Percentiles rank a stretch among this genome's conserved stretches.
phyloP scores from a whole-genome alignment of 1,284 basidiomycete genomes.

The Megacollybia platyphylla region DNA sequence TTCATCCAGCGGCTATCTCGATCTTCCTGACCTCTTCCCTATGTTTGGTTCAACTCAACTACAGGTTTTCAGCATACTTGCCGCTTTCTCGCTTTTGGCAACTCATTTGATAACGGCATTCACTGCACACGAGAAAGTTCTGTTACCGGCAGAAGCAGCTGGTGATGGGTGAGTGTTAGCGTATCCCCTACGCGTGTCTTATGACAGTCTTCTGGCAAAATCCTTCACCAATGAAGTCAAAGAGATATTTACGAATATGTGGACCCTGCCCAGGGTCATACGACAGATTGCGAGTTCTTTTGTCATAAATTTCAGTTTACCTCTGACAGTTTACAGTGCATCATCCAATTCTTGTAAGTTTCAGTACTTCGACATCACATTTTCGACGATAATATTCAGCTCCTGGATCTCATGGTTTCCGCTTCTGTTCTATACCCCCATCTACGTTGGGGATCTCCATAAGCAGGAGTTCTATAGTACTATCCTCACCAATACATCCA shows the following conservation, averaged over 20 bases:
- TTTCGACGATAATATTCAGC: slow-evolving; percentile 19
- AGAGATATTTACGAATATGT: slow-evolving; percentile 59
- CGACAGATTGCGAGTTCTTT: slow-evolving; percentile 56
- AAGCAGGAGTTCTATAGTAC: slow-evolving; percentile 28
- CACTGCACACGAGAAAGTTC: slow-evolving; percentile 68
- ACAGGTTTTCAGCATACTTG: slow-evolving; percentile 57
- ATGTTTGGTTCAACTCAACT: slow-evolving; percentile 71
- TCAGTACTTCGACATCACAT: neutral
- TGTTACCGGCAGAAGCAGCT: slow-evolving; percentile 20
- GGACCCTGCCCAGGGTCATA: slow-evolving; percentile 63
- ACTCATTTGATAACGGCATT: slow-evolving; percentile 48
- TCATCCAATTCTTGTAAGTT: slow-evolving; percentile 81
- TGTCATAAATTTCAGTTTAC: neutral
- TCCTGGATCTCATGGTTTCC: slow-evolving; percentile 85
- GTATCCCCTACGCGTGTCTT: neutral
- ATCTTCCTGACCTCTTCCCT: slow-evolving; percentile 53
- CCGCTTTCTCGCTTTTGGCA: slow-evolving; percentile 35
- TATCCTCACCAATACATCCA: slow-evolving; percentile 6
- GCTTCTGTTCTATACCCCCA: slow-evolving; percentile 75
- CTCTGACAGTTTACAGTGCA: slow-evolving; percentile 28
- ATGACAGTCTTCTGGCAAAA: slow-evolving; percentile 15
- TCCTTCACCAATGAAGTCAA: slow-evolving; percentile 37
- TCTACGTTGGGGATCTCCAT: slow-evolving; percentile 83
- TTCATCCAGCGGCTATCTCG: slow-evolving; percentile 50
- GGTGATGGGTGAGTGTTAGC: slow-evolving; percentile 7